Percentiles rank a stretch among this genome's conserved stretches.
These are phyloP conservation scores for Spiromastix sp. DNA, from an alignment of 2,329 filamentous ascomycete genomes.

Conservation along the genomic window DNA sequence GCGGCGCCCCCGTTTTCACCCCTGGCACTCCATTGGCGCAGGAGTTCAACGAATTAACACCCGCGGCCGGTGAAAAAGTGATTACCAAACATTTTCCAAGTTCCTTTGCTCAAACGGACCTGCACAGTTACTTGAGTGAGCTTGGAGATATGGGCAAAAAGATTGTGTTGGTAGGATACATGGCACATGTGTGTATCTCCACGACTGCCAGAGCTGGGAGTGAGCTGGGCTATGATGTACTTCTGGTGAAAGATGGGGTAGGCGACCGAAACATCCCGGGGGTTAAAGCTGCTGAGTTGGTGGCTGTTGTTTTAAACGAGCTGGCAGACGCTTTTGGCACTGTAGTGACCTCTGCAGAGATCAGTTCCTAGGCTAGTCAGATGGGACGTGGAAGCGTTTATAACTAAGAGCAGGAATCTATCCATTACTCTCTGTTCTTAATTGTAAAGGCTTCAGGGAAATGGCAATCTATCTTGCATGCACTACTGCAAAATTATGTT, in stretches of 20 bases:
- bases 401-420: no score
- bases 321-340: conserved; percentile 55
- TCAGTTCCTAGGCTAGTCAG: no score
- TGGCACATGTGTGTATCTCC: conserved; percentile 52
- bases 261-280: conserved; percentile 59
- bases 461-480: no score
- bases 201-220: conserved; percentile 52
- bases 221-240: conserved; percentile 53
- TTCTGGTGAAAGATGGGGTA: conserved; percentile 52
- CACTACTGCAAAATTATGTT: no score
- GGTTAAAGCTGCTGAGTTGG: conserved; percentile 34
- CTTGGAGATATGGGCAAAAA: conserved; percentile 47
- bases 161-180: conserved; percentile 41
- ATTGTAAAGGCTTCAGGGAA: no score
- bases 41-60: conserved; percentile 50
- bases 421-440: no score
- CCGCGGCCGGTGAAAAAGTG: conserved; percentile 45
- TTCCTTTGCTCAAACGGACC: conserved; percentile 50
- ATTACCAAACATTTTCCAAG: conserved; percentile 50
- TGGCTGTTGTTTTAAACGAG: conserved; percentile 43
- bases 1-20: conserved; percentile 57
- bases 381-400: no score
- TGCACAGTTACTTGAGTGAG: conserved; percentile 45
- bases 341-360: conserved; percentile 42
- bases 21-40: conserved; percentile 48